These are phyloP conservation scores for Collybia mongolica DNA, from an alignment of 768 basidiomycete species.

Conservation along the genomic window DNA sequence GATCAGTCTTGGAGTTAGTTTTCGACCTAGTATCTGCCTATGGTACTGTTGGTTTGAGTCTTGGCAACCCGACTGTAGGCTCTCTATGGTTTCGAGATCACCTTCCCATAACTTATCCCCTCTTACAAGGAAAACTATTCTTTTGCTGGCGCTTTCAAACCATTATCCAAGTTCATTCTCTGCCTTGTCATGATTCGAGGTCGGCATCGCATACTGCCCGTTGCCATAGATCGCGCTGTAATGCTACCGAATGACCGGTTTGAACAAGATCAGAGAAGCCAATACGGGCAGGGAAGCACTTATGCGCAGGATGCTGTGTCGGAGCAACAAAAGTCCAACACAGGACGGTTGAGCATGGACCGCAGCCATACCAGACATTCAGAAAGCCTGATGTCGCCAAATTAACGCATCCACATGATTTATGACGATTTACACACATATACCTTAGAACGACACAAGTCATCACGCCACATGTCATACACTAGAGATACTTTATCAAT, in stretches of 20 bases:
- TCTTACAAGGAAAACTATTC: slow-evolving; percentile 74
- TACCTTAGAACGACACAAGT: no score
- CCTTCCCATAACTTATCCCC: slow-evolving; percentile 1
- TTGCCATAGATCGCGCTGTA: slow-evolving; percentile 86
- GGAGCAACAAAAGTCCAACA: no score
- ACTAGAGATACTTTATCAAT: no score
- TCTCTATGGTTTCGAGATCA: not conserved
- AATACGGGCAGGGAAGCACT: not conserved
- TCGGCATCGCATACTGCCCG: slow-evolving; percentile 84
- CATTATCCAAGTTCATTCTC: slow-evolving; percentile 85
- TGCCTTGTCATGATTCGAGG: slow-evolving; percentile 92
- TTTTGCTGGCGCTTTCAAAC: slow-evolving; percentile 72
- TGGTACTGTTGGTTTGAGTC: slow-evolving; percentile 85
- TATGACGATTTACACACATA: no score
- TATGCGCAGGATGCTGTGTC: no score
- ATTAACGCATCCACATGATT: no score
- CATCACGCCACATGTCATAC: no score
- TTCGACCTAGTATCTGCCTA: slow-evolving; percentile 90
- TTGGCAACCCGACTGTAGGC: slow-evolving; percentile 80
- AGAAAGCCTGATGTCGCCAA: no score
- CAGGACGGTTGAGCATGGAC: no score
- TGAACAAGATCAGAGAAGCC: not conserved
- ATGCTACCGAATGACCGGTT: slow-evolving; percentile 51
- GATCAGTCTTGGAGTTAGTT: slow-evolving; percentile 37
- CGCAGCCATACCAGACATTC: no score